Base-by-base conservation (phyloP, 805 yeast species). In the Lachancea sp. region DNA sequence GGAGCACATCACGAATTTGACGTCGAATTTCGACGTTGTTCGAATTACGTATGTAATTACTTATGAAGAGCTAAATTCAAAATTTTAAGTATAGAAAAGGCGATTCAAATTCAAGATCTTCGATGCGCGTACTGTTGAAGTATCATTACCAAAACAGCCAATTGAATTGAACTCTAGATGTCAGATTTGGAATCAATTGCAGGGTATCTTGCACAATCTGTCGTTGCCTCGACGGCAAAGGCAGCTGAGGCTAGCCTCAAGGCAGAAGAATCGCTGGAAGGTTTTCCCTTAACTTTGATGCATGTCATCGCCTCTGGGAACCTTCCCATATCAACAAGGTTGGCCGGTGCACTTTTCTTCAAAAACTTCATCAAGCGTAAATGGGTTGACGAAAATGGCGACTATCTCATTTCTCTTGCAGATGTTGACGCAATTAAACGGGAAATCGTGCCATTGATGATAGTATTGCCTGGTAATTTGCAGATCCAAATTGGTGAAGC, bases 401-500 rank as follows among this genome's bases (percentile, higher is more conserved):
- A 75, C 41, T 82, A 93, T 60, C 58, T 80, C 46, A 69, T 90
- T 25, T 72, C 81, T 1, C 48, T 58, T 0, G 66, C 68, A 4
- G 96, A 90, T 58, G 85, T 85, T 1, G 70, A 65, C 5, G 68
- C 81, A 37, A 77, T 93, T 52, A 90, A 90, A 61, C 45, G 65
- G 9, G 93, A 88, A 59, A 85, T 93, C 51, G 75, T 93, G 41
- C 79, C 81, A n/a, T 70, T 90, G 49, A 89, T 93, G 98, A 82
- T 90, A 49, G 64, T 77, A 31, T 69, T 89, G 41, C 96, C 96
- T 5, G 77, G 77, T 41, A 77, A 81, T 53, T 69, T 93, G 45
- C 96, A 91, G 60, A 72, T 81, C n/a, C 99, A 95, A 68, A 77
- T 93, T 41, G 98, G 97, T 43, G 99, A 95, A 66, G 82, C 96